phyloP scores from a whole-genome alignment of 257 asterid genomes.

The Cynanchum wilfordii region DNA sequence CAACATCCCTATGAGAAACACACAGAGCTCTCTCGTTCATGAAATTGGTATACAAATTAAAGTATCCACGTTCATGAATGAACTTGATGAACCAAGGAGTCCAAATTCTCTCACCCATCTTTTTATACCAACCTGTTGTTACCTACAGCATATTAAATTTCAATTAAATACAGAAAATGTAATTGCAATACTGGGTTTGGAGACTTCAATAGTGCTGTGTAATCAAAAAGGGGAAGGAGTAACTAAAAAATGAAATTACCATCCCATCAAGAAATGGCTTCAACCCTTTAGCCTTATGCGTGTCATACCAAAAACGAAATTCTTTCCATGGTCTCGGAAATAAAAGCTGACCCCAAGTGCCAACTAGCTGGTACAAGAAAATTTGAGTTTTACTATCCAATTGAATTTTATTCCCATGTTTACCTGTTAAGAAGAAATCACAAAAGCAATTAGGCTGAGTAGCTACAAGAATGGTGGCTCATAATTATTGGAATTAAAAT shows the following conservation, averaged over 20 bases:
- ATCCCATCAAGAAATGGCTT: constrained; percentile 89
- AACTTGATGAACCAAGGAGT: constrained; percentile 98
- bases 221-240: not conserved
- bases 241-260: constrained; percentile 36
- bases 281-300: constrained; percentile 63
- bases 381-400: constrained; percentile 51
- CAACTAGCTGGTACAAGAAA: constrained; percentile 90
- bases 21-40: constrained; percentile 72
- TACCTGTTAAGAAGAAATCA: constrained; percentile 48
- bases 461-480: not conserved
- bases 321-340: constrained; percentile 98
- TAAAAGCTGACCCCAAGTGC: constrained; percentile 98
- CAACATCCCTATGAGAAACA: constrained; percentile 86
- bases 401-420: constrained; percentile 83
- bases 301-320: constrained; percentile 85
- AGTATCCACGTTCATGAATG: constrained; percentile 75
- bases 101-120: constrained; percentile 93
- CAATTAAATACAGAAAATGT: not conserved
- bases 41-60: constrained; percentile 76
- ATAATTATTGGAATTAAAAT: not conserved
- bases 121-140: constrained; percentile 95
- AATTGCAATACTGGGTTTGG: not conserved
- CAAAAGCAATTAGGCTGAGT: constrained; percentile 3
- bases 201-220: not conserved
- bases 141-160: constrained; percentile 43